A percentile compares a stretch with the other conserved stretches of the same genome.
Conservation (phyloP, 441 rosid species). For the Pelargonium myrrhifolium region DNA sequence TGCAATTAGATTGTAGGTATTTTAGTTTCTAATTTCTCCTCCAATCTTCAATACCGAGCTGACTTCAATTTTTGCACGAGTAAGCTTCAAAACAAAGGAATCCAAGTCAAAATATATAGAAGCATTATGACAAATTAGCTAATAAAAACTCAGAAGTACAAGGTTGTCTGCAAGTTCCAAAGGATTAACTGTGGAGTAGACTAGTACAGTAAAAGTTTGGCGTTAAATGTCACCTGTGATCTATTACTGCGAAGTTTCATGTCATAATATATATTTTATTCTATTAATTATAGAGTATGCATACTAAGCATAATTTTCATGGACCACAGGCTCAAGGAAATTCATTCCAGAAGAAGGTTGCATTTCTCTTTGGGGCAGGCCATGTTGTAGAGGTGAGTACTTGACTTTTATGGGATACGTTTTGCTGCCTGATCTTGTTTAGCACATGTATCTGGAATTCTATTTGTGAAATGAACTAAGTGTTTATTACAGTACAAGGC, state of each 20-base stretch:
- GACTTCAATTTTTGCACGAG: too few relatives aligned
- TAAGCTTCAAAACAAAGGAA: too few relatives aligned
- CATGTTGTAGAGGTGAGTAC: constrained; percentile 67
- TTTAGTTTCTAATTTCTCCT: too few relatives aligned
- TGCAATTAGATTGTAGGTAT: not conserved
- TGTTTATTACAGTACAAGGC: not conserved
- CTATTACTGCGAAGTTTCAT: not conserved
- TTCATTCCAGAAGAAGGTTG: constrained; percentile 92
- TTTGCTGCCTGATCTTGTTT: constrained; percentile 12
- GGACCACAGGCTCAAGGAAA: constrained; percentile 73
- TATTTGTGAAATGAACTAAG: not conserved
- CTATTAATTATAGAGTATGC: not conserved
- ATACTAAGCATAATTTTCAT: not conserved
- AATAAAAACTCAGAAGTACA: not conserved
- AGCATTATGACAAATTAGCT: not conserved
- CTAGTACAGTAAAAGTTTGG: not conserved
- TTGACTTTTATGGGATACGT: constrained; percentile 7
- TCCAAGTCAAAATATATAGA: too few relatives aligned
- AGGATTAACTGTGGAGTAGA: not conserved
- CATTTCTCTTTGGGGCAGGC: constrained; percentile 68
- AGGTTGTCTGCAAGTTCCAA: not conserved
- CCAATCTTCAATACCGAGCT: too few relatives aligned
- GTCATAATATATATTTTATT: not conserved
- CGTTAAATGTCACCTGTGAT: not conserved
- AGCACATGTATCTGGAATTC: constrained; percentile 5